Evolutionary conservation across 179 eudicot species (phyloP).

Genomic region (Corrigiola litoralis): DNA sequence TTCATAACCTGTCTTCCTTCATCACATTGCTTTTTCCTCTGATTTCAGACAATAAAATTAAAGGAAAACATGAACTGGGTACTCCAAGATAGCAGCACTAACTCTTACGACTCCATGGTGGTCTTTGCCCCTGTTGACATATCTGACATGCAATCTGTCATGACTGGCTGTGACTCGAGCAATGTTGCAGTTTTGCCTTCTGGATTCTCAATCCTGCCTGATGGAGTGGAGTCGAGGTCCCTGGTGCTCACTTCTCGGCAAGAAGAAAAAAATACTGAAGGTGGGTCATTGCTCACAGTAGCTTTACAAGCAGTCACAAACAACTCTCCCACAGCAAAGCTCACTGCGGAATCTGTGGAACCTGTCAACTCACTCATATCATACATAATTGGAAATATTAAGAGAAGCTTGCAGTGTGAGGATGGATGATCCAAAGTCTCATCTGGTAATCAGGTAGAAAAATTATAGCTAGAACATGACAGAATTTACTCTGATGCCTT

Average conservation of each 20-base stretch:
- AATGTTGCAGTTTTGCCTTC: constrained; percentile 64
- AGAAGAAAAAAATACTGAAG: constrained; percentile 65
- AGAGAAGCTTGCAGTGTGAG: constrained; percentile 76
- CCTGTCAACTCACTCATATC: constrained; percentile 65
- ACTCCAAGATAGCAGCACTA: constrained; percentile 80
- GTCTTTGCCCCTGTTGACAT: constrained; percentile 73
- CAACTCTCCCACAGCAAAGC: constrained; percentile 58
- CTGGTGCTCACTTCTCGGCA: constrained; percentile 59
- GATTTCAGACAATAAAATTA: constrained; percentile 51
- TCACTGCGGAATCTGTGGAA: constrained; percentile 59
- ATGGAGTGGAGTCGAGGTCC: constrained; percentile 78
- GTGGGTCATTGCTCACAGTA: constrained; percentile 74
- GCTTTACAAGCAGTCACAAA: constrained; percentile 70
- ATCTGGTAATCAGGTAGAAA: constrained; percentile 9
- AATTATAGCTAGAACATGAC: constrained; percentile 9
- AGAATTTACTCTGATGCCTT: constrained; percentile 1
- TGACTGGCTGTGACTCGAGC: constrained; percentile 90
- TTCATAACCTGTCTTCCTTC: not conserved
- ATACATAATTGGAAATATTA: constrained; percentile 60
- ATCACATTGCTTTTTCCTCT: not conserved
- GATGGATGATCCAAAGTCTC: constrained; percentile 35
- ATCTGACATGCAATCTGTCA: constrained; percentile 63
- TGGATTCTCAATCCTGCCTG: constrained; percentile 86
- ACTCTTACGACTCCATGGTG: constrained; percentile 72
- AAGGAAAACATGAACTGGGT: constrained; percentile 62